phyloP scores from a whole-genome alignment of 345 rosid genomes.

The Melaleuca alternifolia region DNA sequence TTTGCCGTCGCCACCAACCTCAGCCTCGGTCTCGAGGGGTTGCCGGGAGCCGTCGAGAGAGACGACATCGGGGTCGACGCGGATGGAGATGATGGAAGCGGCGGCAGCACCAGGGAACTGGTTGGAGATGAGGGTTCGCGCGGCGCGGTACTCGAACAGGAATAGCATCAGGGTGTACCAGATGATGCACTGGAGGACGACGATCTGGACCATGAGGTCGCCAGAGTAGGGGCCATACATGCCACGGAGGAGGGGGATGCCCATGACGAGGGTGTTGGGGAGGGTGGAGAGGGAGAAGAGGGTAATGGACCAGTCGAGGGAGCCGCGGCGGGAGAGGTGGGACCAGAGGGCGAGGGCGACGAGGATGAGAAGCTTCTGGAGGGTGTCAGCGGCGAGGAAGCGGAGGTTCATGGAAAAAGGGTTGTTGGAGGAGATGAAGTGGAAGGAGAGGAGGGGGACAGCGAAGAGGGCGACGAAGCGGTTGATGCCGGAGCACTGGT shows the following conservation, averaged over 20 bases:
- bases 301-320: slow-evolving; percentile 90
- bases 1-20: slow-evolving; percentile 32
- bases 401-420: slow-evolving; percentile 82
- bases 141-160: slow-evolving; percentile 35
- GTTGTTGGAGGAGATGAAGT: slow-evolving; percentile 79
- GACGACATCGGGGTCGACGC: slow-evolving; percentile 35
- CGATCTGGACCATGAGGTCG: slow-evolving; percentile 88
- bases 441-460: slow-evolving; percentile 90
- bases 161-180: slow-evolving; percentile 72
- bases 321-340: slow-evolving; percentile 44
- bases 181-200: slow-evolving; percentile 92
- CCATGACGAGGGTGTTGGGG: slow-evolving; percentile 96
- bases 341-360: slow-evolving; percentile 52
- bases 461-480: slow-evolving; percentile 95
- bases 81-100: slow-evolving; percentile 33
- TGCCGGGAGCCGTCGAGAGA: slow-evolving; percentile 25
- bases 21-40: slow-evolving; percentile 32
- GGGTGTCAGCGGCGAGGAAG: slow-evolving; percentile 88
- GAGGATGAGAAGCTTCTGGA: slow-evolving; percentile 77
- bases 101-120: slow-evolving; percentile 35
- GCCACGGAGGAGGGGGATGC: slow-evolving; percentile 85
- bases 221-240: slow-evolving; percentile 85
- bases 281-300: slow-evolving; percentile 84
- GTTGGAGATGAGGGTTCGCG: slow-evolving; percentile 64
- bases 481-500: slow-evolving; percentile 97